A percentile compares a stretch with the other conserved stretches of the same genome.
Evolutionary conservation across 768 basidiomycete genomes (phyloP).

Genomic region (Mycena latifolia): DNA sequence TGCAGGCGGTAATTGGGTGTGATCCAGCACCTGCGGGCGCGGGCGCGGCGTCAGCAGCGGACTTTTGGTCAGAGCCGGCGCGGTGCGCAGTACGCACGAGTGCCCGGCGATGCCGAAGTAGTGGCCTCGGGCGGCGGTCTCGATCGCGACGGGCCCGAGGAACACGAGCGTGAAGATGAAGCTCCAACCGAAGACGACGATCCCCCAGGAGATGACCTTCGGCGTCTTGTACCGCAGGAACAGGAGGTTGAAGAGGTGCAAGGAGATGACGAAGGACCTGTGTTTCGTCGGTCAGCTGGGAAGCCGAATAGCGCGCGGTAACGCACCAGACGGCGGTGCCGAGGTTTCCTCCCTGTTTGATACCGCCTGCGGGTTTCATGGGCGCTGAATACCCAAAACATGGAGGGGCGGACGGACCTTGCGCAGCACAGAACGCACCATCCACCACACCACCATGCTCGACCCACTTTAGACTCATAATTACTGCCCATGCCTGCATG

Average conservation of each 20-base stretch:
- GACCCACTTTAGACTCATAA: conserved; percentile 39
- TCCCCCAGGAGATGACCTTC: conserved; percentile 38
- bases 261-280: conserved; percentile 34
- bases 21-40: conserved; percentile 53
- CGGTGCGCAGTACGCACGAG: conserved; percentile 42
- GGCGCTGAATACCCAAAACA: neutral
- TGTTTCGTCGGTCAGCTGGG: neutral
- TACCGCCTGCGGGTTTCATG: conserved; percentile 39
- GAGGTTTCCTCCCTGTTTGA: conserved; percentile 51
- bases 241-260: conserved; percentile 44
- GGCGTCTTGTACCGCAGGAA: conserved; percentile 48
- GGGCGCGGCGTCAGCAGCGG: neutral
- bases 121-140: conserved; percentile 44
- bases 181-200: conserved; percentile 45
- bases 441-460: conserved; percentile 6
- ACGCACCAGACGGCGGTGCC: conserved; percentile 53
- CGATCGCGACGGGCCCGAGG: conserved; percentile 51
- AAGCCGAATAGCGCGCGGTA: neutral
- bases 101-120: conserved; percentile 56
- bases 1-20: conserved; percentile 50
- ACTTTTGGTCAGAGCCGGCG: neutral
- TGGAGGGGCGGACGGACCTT: conserved; percentile 16
- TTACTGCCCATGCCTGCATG: conserved; percentile 35
- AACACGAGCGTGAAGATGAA: conserved; percentile 45
- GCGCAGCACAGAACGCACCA: conserved; percentile 31